Conservation (phyloP, 441 rosid species). For the Populus hybrid region DNA sequence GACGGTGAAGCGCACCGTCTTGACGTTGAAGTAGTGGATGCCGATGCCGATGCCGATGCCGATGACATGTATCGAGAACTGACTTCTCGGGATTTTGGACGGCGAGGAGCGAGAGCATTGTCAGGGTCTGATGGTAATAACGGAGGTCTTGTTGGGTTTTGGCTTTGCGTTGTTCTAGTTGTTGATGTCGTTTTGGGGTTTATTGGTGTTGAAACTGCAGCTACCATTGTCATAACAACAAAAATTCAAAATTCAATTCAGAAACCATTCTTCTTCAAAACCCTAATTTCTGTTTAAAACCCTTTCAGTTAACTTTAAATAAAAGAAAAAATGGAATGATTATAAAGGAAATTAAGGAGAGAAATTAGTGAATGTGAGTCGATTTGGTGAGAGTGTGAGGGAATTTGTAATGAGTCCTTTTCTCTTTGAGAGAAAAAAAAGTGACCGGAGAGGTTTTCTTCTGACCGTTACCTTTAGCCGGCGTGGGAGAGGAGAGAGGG, state of each 20-base stretch:
- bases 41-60: not conserved
- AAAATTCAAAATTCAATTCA: conserved; percentile 22
- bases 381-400: not conserved
- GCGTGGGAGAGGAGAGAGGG: conserved; percentile 21
- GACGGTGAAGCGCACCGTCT: conserved; percentile 63
- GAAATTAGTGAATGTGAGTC: not conserved
- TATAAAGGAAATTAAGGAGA: not conserved
- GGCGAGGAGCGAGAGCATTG: conserved; percentile 55
- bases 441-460: conserved; percentile 14
- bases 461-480: conserved; percentile 52
- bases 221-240: conserved; percentile 44
- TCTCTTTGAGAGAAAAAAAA: not conserved
- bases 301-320: not conserved
- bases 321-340: not conserved
- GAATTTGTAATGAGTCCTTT: not conserved
- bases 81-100: conserved; percentile 57
- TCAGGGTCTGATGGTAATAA: conserved; percentile 59
- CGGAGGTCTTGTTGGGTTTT: conserved; percentile 38
- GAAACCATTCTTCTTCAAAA: conserved; percentile 23
- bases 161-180: conserved; percentile 7
- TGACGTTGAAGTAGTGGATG: conserved; percentile 35
- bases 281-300: conserved; percentile 27
- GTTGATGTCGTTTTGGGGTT: conserved; percentile 39
- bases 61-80: conserved; percentile 57
- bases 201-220: conserved; percentile 50